phyloP scores from a whole-genome alignment of 1,139 yeast species.

The Suhomyces wounanorum region DNA sequence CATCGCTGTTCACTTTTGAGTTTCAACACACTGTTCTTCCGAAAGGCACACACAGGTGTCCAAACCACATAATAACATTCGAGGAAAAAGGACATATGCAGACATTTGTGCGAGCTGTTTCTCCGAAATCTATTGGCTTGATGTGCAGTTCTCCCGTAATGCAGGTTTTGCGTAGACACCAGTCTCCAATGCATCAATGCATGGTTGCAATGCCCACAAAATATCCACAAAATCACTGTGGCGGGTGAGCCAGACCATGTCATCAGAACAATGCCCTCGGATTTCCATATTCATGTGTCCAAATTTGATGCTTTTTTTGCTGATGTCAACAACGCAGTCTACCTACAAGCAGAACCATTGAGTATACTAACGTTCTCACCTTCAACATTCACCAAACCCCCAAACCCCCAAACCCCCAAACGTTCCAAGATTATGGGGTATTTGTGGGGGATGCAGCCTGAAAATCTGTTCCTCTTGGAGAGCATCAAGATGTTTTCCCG shows the following conservation, averaged over 20 bases:
- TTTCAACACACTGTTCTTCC: background rate
- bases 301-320: too few species aligned
- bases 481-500: background rate
- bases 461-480: background rate
- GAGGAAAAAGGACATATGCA: background rate
- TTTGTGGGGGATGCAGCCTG: background rate
- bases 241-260: background rate
- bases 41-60: background rate
- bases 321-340: too few species aligned
- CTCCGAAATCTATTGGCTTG: constrained; percentile 2
- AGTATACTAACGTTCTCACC: too few species aligned
- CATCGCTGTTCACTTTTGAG: background rate
- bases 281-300: background rate
- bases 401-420: background rate
- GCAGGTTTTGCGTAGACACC: background rate
- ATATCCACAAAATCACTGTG: background rate
- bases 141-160: constrained; percentile 7
- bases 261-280: background rate
- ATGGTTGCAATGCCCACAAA: background rate
- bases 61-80: background rate
- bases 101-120: constrained; percentile 3
- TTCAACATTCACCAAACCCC: too few species aligned
- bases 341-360: too few species aligned
- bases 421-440: background rate
- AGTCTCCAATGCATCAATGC: background rate